Evolutionary conservation across 306 rosid genomes (phyloP), one percentile per base, ranked within the genome.

Genomic region (Ceratonia siliqua): DNA sequence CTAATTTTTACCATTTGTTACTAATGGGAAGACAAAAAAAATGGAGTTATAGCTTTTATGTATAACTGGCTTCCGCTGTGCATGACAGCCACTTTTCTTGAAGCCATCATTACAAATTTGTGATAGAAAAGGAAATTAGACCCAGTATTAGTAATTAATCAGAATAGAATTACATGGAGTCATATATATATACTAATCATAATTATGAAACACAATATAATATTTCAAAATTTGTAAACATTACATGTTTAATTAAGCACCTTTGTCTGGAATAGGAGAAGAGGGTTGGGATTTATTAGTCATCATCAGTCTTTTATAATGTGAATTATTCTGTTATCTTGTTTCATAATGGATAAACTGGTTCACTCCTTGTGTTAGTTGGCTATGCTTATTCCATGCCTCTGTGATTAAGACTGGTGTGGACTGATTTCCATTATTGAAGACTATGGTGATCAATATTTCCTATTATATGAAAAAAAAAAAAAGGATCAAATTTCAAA

Each of bases 311-410:
- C 70, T 21, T 58, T 11, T 61, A 33, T 42, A 52, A 21, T 48
- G 41, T 20, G 45, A 80, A 53, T 59, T 75, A 64, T 77, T 82
- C 70, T 66, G 21, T 33, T 77, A 59, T 67, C 79, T 67, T 73
- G 48, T 67, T 83, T 70, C 36, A 32, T 66, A 62, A 71, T 8
- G 72, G 74, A 49, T 56, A 70, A 62, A 46, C 30, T 18, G 52
- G 46, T 75, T 63, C 68, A 65, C 13, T 35, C 55, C 70, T 3
- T 58, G 35, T 84, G 10, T n/a, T 38, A 65, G 17, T 52, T 76
- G 72, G 54, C 75, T 45, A 39, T 76, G 66, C 49, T 68, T 56
- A 70, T 70, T 63, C 74, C 61, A 28, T 73, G 46, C 18, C 63
- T 49, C 63, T 35, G 83, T 43, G 78, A 71, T 75, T 70, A 41